A percentile compares a stretch with the other conserved stretches of the same genome.
Conservation (phyloP, 805 yeast species). For the Metschnikowia peoriensis region DNA sequence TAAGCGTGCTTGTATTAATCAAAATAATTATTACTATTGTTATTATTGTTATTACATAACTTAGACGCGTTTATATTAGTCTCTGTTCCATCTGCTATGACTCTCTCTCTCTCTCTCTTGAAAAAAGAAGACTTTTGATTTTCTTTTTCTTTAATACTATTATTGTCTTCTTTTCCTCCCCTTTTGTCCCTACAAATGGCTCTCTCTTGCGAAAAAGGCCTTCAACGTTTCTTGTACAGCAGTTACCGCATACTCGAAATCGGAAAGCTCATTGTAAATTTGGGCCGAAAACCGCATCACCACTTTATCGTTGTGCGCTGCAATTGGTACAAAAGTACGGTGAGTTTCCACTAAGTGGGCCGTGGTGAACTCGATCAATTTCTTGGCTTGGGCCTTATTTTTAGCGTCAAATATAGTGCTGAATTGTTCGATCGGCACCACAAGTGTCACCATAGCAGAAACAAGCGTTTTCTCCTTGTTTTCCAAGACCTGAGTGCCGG, state of each 20-base stretch:
- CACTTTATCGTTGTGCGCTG: slow-evolving; percentile 33
- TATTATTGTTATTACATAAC: too few species aligned
- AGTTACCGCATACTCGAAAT: slow-evolving; percentile 43
- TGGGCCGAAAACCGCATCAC: slow-evolving; percentile 55
- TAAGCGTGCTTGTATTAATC: too few species aligned
- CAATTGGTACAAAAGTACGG: slow-evolving; percentile 50
- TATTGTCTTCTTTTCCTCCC: neutral
- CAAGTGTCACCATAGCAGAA: slow-evolving; percentile 45
- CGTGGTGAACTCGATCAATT: slow-evolving; percentile 2
- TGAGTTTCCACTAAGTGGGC: slow-evolving; percentile 9
- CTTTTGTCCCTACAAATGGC: neutral
- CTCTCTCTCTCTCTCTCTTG: too few species aligned
- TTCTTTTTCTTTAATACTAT: too few species aligned
- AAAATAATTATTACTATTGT: too few species aligned
- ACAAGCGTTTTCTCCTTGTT: slow-evolving; percentile 33
- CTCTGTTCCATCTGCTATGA: too few species aligned
- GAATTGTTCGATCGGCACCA: slow-evolving; percentile 31
- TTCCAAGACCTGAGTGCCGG: slow-evolving; percentile 35
- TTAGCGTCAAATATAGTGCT: slow-evolving; percentile 5
- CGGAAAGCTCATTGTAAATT: slow-evolving; percentile 55
- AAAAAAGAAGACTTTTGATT: neutral
- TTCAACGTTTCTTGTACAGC: slow-evolving; percentile 24
- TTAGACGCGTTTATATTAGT: too few species aligned
- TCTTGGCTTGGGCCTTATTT: neutral
- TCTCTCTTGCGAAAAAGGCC: slow-evolving; percentile 13